These are phyloP conservation scores for Termitomyces sp. DNA, from an alignment of 768 basidiomycete species.

Conservation along the genomic window DNA sequence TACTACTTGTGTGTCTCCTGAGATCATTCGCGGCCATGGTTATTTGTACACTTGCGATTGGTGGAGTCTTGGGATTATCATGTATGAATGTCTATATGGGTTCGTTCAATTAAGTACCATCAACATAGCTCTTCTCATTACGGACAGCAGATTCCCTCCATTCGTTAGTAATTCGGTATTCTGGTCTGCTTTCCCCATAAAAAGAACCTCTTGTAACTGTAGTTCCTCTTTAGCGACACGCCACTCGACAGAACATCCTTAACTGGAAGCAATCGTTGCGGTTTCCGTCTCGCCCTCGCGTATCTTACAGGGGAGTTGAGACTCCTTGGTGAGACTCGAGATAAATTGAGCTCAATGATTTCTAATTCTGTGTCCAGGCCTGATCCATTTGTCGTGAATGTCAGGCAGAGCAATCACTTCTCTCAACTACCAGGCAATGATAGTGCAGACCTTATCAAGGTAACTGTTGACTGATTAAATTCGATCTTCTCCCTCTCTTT, in stretches of 20 bases:
- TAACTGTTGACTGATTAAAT: slow-evolving; percentile 25
- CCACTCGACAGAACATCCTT: slow-evolving; percentile 94
- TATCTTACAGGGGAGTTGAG: slow-evolving; percentile 83
- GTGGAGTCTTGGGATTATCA: slow-evolving; percentile 98
- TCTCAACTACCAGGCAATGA: slow-evolving; percentile 51
- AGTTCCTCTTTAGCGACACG: slow-evolving; percentile 59
- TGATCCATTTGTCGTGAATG: slow-evolving; percentile 70
- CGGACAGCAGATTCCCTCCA: slow-evolving; percentile 69
- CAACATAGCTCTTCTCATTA: slow-evolving; percentile 6
- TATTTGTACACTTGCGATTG: slow-evolving; percentile 95
- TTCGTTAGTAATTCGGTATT: slow-evolving; percentile 90
- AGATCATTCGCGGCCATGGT: slow-evolving; percentile 86
- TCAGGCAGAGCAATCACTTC: slow-evolving; percentile 71
- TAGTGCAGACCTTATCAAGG: slow-evolving; percentile 91
- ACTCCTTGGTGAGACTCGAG: slow-evolving; percentile 92
- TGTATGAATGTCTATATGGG: slow-evolving; percentile 96
- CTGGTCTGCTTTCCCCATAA: neutral
- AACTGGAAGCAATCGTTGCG: slow-evolving; percentile 89
- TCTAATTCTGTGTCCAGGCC: slow-evolving; percentile 66
- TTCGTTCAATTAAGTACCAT: slow-evolving; percentile 29
- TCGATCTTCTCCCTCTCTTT: neutral
- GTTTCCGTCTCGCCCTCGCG: slow-evolving; percentile 77
- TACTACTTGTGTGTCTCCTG: slow-evolving; percentile 68
- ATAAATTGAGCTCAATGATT: slow-evolving; percentile 79
- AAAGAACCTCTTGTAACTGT: slow-evolving; percentile 13